Base-by-base conservation (phyloP, 2,329 filamentous ascomycete genomes). In the Trichoderma simmonsii region DNA sequence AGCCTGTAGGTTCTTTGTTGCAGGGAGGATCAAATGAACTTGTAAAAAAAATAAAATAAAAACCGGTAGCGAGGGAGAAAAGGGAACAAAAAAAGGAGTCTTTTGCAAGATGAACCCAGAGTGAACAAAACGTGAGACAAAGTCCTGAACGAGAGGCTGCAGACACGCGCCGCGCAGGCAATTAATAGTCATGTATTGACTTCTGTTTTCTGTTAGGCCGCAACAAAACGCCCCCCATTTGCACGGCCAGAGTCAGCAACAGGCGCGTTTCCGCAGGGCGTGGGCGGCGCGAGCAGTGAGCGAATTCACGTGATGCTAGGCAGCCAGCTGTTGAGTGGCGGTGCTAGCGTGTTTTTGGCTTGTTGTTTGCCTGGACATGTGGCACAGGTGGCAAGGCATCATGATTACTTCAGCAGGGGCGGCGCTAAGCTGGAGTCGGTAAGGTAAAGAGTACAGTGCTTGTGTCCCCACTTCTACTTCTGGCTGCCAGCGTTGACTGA, bases 241-340 rank as follows among this genome's bases (percentile, higher is more conserved):
- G 57, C 57, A 60, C 26, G 56, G 26, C 36, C 36, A n/a, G n/a
- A 30, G 36, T n/a, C 62, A 34, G 18, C 18, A 36, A 43, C 18
- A 15, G 32, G 60, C 60, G 60, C 60, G 60, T 63, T 48, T n/a
- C 3, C 3, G 54, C 51, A 28, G 65, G 9, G 48, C 59, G 21
- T 21, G 28, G 24, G 39, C 69, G 76, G 78, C 81, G 80, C 81
- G 81, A 80, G 70, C 71, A 66, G 75, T 76, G 77, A 78, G 76
- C 81, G 81, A 78, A 73, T 64, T 80, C 81, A 82, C 81, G 80
- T 82, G 81, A 80, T 60, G 34, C 71, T 73, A 82, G 81, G 80
- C 80, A 82, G 77, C 79, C 77, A 76, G 56, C 15, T n/a, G 54
- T 11, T 3, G 54, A 32, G 51, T 71, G 62, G 69, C 70, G 51